Conservation (phyloP, 179 eudicot species). For the Sideroxylon spinosum region DNA sequence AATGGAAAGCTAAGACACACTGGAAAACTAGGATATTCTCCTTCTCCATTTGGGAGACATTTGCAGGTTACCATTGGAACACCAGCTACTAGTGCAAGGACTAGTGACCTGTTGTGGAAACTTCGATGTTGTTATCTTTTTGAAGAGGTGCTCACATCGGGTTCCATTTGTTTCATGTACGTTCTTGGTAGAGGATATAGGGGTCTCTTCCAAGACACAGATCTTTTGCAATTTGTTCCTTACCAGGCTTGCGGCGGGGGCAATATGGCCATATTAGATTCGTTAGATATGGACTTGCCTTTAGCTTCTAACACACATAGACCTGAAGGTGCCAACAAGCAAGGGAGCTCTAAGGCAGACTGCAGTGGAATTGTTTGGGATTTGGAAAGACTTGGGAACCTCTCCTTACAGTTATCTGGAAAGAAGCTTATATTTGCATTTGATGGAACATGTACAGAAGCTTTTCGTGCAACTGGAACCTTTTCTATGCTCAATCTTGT, state of each 20-base stretch:
- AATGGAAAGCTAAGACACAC: slow-evolving; percentile 93
- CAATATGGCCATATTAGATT: slow-evolving; percentile 92
- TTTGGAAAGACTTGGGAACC: slow-evolving; percentile 80
- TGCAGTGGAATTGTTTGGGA: slow-evolving; percentile 98
- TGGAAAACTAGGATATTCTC: slow-evolving; percentile 96
- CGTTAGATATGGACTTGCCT: slow-evolving; percentile 73
- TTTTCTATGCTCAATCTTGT: slow-evolving; percentile 93
- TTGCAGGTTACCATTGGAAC: slow-evolving; percentile 95
- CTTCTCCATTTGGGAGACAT: slow-evolving; percentile 88
- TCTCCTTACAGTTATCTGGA: slow-evolving; percentile 82
- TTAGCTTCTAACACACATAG: slow-evolving; percentile 58
- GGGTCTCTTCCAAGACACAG: slow-evolving; percentile 96
- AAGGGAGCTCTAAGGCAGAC: slow-evolving; percentile 61
- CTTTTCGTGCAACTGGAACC: slow-evolving; percentile 69
- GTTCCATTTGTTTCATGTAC: slow-evolving; percentile 94
- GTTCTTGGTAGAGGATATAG: slow-evolving; percentile 98
- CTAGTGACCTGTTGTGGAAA: slow-evolving; percentile 82
- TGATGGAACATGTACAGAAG: slow-evolving; percentile 88
- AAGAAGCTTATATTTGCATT: slow-evolving; percentile 97
- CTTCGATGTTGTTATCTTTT: slow-evolving; percentile 92
- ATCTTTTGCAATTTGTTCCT: slow-evolving; percentile 88
- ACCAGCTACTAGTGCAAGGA: slow-evolving; percentile 67
- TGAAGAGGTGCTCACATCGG: slow-evolving; percentile 92
- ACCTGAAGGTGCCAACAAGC: slow-evolving; percentile 64
- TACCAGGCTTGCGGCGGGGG: slow-evolving; percentile 99